Evolutionary conservation across 1,284 basidiomycete genomes (phyloP).

Genomic region (Anthracocystis setariae): DNA sequence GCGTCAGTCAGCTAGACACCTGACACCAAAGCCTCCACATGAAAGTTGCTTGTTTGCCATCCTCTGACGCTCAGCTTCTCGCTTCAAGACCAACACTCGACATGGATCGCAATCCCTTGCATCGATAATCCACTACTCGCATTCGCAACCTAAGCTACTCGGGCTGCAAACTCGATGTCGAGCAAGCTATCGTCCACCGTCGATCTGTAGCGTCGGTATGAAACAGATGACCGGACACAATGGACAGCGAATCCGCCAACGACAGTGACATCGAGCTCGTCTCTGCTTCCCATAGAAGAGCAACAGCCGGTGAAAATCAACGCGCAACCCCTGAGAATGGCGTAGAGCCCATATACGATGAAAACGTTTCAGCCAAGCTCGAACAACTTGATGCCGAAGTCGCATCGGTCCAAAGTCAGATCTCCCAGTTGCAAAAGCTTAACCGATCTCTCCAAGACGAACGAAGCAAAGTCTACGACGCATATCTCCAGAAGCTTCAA

Average conservation of each 20-base stretch:
- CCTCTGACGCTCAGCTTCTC: no score
- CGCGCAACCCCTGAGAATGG: neutral
- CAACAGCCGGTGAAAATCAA: neutral
- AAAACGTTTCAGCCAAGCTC: constrained; percentile 26
- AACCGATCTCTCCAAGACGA: constrained; percentile 22
- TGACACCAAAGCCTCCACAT: no score
- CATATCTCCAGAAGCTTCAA: constrained; percentile 26
- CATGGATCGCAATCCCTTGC: no score
- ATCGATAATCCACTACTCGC: no score
- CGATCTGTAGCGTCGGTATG: no score
- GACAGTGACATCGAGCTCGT: constrained; percentile 32
- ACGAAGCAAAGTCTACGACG: constrained; percentile 20
- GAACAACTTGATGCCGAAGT: constrained; percentile 43
- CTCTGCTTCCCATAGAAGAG: neutral
- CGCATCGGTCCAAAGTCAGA: constrained; percentile 34
- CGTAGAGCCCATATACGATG: constrained; percentile 36
- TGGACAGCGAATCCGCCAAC: constrained; percentile 9
- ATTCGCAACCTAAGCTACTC: no score
- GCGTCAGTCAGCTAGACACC: no score
- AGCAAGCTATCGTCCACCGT: no score
- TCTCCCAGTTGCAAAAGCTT: constrained; percentile 33
- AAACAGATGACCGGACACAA: neutral
- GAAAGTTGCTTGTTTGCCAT: no score
- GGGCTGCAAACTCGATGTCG: no score
- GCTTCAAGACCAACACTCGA: no score